Base-by-base conservation (phyloP, 768 basidiomycete species). In the Phaffia tasmanica region DNA sequence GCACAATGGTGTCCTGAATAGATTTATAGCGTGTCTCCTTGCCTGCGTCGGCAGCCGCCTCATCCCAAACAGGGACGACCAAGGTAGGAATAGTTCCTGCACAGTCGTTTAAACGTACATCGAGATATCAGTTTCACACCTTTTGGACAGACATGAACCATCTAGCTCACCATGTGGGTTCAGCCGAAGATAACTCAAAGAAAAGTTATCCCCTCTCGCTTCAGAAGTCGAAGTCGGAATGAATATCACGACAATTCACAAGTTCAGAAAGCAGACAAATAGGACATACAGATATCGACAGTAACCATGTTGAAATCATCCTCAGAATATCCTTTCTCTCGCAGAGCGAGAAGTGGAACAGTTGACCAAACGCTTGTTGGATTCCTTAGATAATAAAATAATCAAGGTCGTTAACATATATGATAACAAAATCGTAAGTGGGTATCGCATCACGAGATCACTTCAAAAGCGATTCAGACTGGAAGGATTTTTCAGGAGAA, bases 21-120 rank as follows among this genome's bases (percentile, higher is more conserved):
- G 88, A 85, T 72, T 88, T 86, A 79, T 88, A 93, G 53, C 86
- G 82, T 71, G 83, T 86, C 71, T 88, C 87, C 29, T 84, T 80
- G 21, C 85, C 87, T 42, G 35, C 4, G 2, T 81, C 78, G 0
- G 81, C 76, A 11, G 90, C 80, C 4, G 88, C 86, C 70, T 86
- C 84, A 70, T 84, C 77, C 15, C 35, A 42, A 11, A 89, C 79
- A 0, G 90, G 90, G n/a, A 91, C 90, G 30, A 91, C 84, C 60
- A 92, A 77, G 2, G 86, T 87, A 15, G 90, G 90, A 4, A 91
- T 81, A 27, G 85, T 87, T 8, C 83, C 88, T 89, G 70, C 2
- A 63, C n/a, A 57, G 21, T 0, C 27, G 63, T 27, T 57, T 27
- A 16, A 9, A 21, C 57, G 42, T 30, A 55, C 47, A 27, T 49